Evolutionary conservation across 139 green algal genomes (phyloP).

Genomic region (Chlorella sorokiniana): DNA sequence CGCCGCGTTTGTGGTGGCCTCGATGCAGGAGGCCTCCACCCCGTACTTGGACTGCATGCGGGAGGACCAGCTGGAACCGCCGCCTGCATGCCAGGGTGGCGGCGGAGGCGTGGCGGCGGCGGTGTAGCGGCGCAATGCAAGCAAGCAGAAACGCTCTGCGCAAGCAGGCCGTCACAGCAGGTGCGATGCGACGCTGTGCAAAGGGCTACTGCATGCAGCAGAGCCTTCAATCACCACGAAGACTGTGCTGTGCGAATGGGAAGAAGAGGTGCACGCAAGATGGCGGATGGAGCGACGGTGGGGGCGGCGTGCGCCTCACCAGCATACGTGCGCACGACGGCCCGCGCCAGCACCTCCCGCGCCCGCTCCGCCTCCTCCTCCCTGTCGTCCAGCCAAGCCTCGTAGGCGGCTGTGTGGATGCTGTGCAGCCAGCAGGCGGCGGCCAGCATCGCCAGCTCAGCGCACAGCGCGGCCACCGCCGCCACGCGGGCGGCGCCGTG

Average conservation of each 20-base stretch:
- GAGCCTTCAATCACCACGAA: not conserved
- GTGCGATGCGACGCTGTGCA: too few species aligned
- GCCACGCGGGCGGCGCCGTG: not conserved
- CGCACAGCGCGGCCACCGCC: not conserved
- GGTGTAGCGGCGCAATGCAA: not conserved
- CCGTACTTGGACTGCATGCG: conserved; percentile 20
- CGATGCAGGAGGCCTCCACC: not conserved
- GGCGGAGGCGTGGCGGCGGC: not conserved
- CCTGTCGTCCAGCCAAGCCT: conserved; percentile 9
- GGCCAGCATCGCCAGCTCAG: conserved; percentile 20
- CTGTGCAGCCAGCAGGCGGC: conserved; percentile 28
- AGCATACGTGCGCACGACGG: conserved; percentile 8
- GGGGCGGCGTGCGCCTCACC: not conserved
- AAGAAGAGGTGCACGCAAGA: not conserved
- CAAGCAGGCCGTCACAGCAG: too few species aligned
- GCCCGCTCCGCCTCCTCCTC: conserved; percentile 7
- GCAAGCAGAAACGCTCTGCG: too few species aligned
- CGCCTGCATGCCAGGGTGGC: not conserved
- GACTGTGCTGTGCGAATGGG: not conserved
- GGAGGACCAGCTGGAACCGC: not conserved
- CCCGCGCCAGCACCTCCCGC: not conserved
- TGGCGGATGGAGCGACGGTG: not conserved
- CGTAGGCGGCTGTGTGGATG: conserved; percentile 10
- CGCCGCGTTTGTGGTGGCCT: conserved; percentile 1
- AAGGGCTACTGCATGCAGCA: too few species aligned